A percentile compares a stretch with the other conserved stretches of the same genome.
phyloP scores from a whole-genome alignment of 768 basidiomycete species.

The Lentinula guzmanii region DNA sequence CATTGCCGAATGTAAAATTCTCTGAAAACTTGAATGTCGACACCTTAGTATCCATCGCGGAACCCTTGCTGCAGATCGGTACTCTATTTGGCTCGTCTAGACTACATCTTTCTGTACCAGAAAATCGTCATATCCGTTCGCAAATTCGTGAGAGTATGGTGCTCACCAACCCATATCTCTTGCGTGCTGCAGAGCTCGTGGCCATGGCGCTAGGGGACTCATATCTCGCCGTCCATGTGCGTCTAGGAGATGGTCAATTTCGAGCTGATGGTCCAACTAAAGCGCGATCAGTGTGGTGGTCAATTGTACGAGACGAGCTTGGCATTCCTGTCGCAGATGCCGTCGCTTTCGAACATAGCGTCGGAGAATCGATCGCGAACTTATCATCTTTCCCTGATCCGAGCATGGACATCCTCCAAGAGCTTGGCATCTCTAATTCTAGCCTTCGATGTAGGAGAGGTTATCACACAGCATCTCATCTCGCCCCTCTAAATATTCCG shows the following conservation, averaged over 20 bases:
- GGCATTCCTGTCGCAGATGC: constrained; percentile 31
- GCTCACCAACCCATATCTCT: constrained; percentile 44
- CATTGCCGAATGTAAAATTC: constrained; percentile 30
- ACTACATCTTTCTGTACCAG: constrained; percentile 39
- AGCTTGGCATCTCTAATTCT: constrained; percentile 12
- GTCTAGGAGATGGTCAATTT: constrained; percentile 67
- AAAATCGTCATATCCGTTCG: constrained; percentile 36
- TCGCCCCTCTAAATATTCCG: constrained; percentile 42
- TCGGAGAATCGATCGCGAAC: constrained; percentile 11
- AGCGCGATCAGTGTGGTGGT: constrained; percentile 48
- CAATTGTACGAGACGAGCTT: constrained; percentile 44
- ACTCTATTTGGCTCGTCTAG: constrained; percentile 75
- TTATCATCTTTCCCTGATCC: constrained; percentile 8
- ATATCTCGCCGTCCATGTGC: constrained; percentile 63
- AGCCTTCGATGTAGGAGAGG: constrained; percentile 31
- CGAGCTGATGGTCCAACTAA: constrained; percentile 32
- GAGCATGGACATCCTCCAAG: constrained; percentile 19
- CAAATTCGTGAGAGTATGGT: constrained; percentile 52
- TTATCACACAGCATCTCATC: constrained; percentile 26
- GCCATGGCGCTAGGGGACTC: constrained; percentile 23
- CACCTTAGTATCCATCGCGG: constrained; percentile 28
- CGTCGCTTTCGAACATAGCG: constrained; percentile 20
- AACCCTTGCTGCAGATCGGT: constrained; percentile 63
- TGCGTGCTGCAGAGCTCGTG: constrained; percentile 37
- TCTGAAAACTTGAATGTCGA: constrained; percentile 34